phyloP scores from a whole-genome alignment of 306 rosid genomes.

The Inga oerstediana region DNA sequence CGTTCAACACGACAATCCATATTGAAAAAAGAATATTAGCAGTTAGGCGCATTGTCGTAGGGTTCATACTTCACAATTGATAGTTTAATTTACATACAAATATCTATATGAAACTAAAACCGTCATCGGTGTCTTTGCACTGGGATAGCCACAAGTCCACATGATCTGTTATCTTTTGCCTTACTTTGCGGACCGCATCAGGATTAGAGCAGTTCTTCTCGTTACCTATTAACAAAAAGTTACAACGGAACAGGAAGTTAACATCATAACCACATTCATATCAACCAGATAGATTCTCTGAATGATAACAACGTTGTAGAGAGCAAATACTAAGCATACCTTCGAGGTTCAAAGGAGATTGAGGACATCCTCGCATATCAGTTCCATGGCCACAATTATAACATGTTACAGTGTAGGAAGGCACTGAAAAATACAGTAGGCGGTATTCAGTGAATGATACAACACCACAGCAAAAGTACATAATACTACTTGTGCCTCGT shows the following conservation, averaged over 20 bases:
- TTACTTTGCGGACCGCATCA: conserved; percentile 75
- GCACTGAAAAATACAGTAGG: conserved; percentile 63
- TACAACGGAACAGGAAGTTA: conserved; percentile 17
- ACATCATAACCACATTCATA: conserved; percentile 6
- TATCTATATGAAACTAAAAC: conserved; percentile 39
- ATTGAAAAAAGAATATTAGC: neutral
- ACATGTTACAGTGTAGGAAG: conserved; percentile 77
- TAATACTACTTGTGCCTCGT: neutral
- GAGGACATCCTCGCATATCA: conserved; percentile 96
- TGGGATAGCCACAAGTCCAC: conserved; percentile 87
- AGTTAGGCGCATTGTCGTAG: neutral
- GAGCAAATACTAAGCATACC: conserved; percentile 49
- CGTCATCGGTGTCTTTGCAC: conserved; percentile 41
- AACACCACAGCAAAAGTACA: conserved; percentile 12
- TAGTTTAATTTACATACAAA: neutral
- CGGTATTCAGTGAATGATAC: conserved; percentile 14
- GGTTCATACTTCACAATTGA: neutral
- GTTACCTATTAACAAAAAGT: conserved; percentile 53
- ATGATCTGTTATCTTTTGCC: conserved; percentile 76
- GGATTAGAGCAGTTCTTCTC: conserved; percentile 77
- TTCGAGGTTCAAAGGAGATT: conserved; percentile 67
- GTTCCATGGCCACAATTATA: conserved; percentile 91
- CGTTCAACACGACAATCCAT: too few species aligned
- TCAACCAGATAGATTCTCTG: conserved; percentile 4
- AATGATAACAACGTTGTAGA: conserved; percentile 16